A percentile compares a stretch with the other conserved stretches of the same genome.
These are phyloP conservation scores for Ephemerocybe angulata DNA, from an alignment of 768 basidiomycete species.

Conservation along the genomic window DNA sequence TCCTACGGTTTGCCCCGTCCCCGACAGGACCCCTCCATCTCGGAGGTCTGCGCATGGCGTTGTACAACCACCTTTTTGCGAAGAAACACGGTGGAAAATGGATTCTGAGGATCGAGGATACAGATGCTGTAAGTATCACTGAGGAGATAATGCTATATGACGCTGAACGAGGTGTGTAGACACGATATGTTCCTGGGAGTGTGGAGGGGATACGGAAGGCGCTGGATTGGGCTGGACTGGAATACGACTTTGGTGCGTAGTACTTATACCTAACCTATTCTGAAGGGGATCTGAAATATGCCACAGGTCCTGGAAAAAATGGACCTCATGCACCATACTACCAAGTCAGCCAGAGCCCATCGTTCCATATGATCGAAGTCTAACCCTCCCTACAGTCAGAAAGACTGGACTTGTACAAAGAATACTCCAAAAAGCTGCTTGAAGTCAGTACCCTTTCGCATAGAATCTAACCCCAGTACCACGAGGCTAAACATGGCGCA, in stretches of 20 bases:
- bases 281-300: background rate
- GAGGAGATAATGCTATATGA: background rate
- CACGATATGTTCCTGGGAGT: constrained; percentile 75
- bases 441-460: constrained; percentile 56
- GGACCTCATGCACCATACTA: constrained; percentile 84
- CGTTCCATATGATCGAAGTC: background rate
- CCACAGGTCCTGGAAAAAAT: constrained; percentile 68
- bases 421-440: constrained; percentile 69
- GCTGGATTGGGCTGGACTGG: constrained; percentile 86
- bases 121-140: constrained; percentile 66
- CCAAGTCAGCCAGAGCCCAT: constrained; percentile 52
- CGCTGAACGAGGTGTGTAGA: too few species aligned
- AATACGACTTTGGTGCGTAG: constrained; percentile 82
- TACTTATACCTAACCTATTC: too few species aligned
- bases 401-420: constrained; percentile 78
- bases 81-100: constrained; percentile 81
- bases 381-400: constrained; percentile 63
- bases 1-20: constrained; percentile 93
- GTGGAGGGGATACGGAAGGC: constrained; percentile 76
- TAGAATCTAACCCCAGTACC: background rate
- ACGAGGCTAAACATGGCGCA: constrained; percentile 26
- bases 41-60: constrained; percentile 89
- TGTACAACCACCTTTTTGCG: constrained; percentile 89
- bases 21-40: constrained; percentile 94
- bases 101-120: constrained; percentile 93